Evolutionary conservation across 768 basidiomycete species (phyloP).

Genomic region (Phallus indusiatus): DNA sequence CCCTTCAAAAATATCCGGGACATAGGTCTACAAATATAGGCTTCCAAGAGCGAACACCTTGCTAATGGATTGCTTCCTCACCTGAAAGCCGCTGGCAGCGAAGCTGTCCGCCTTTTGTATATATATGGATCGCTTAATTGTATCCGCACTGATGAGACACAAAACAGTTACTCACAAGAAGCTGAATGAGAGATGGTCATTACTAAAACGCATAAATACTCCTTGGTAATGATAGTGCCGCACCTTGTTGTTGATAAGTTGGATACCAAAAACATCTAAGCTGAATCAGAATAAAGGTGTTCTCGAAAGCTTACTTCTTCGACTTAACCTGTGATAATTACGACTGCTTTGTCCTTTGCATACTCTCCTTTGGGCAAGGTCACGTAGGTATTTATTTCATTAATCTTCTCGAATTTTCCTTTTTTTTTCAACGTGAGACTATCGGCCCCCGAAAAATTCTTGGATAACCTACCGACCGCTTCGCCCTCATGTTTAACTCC

Average conservation of each 20-base stretch:
- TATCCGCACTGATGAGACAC: not conserved
- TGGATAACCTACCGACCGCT: not conserved
- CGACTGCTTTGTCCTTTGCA: conserved; percentile 20
- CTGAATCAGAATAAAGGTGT: not conserved
- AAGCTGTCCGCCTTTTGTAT: conserved; percentile 3
- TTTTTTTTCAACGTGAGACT: not conserved
- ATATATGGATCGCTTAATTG: not conserved
- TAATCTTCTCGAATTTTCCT: conserved; percentile 13
- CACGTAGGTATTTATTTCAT: conserved; percentile 17
- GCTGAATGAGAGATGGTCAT: not conserved
- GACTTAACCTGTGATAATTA: conserved; percentile 17
- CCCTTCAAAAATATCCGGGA: conserved; percentile 14
- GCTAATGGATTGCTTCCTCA: not conserved
- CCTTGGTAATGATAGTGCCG: not conserved
- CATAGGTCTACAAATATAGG: not conserved
- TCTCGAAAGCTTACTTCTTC: not conserved
- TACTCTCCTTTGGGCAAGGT: conserved; percentile 17
- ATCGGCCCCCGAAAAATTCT: not conserved
- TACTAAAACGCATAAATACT: not conserved
- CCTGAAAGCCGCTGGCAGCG: conserved; percentile 11
- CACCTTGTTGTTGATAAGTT: conserved; percentile 11
- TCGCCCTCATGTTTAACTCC: conserved; percentile 10
- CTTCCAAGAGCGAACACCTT: not conserved
- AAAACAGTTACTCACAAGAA: not conserved
- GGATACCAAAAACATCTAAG: conserved; percentile 9